Base-by-base conservation (phyloP, 1,139 yeast genomes). In the Sugiyamaella grinbergsii region DNA sequence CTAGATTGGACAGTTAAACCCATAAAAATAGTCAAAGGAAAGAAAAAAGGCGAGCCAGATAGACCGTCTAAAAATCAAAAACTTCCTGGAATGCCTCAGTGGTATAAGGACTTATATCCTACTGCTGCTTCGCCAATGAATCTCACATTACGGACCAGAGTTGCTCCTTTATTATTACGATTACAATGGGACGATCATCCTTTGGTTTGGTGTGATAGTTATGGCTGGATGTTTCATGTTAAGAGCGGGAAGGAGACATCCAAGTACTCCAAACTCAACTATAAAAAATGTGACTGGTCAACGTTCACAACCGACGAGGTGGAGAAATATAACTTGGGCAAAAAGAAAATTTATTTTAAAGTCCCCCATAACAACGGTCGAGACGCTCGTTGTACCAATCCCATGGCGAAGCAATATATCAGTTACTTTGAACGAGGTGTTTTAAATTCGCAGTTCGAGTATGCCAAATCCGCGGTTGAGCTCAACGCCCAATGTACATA, bases 301-400 rank as follows among this genome's bases (percentile, higher is more conserved):
- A 70, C 70, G 3, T 72, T 68, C 39, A 64, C 66, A 37, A 64
- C 54, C 47, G 54, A 51, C 22, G 42, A 44, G 29, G 56, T 69
- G n/a, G 54, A 52, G 13, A 60, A 61, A 37, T 63, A 62, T 20
- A 43, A 49, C 4, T 50, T 56, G 7, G 54, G 48, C 4, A 52
- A 49, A 11, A 20, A 31, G 2, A 20, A 23, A 1, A 61, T 64
- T 5, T 70, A 72, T 49, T 78, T 89, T 70, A 86, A 83, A 64
- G 74, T 94, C n/a, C 97, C 98, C 0, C 97, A 93, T 65, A 91
- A 93, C 13, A 88, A 85, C 54, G 98, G 98, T 0, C 85, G 88
- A 1, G 69, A 68, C 1, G 81, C 81, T 34, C 76, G 95, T 58
- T 85, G 95, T 52, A 81, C 95, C 0, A 78, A 81, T n/a, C 76